Conservation (phyloP, 2,329 filamentous ascomycete genomes). For the Fusarium bactridioides region DNA sequence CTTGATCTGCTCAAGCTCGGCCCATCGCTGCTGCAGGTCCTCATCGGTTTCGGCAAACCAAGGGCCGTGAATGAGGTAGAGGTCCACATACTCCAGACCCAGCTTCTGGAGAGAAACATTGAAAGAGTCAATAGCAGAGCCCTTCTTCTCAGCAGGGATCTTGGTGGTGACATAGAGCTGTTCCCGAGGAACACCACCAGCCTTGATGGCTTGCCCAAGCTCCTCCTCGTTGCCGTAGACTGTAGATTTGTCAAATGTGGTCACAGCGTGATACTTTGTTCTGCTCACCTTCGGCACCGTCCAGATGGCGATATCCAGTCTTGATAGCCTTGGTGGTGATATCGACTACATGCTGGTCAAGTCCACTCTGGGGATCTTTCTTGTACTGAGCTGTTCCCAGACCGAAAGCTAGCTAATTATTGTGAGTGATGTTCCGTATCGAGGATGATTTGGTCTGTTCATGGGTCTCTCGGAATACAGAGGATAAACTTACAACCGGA, state of each 20-base stretch:
- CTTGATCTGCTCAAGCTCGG: conserved; percentile 70
- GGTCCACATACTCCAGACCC: conserved; percentile 74
- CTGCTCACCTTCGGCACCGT: conserved; percentile 72
- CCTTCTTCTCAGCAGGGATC: conserved; percentile 52
- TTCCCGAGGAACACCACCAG: conserved; percentile 68
- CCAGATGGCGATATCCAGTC: conserved; percentile 75
- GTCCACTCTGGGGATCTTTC: conserved; percentile 54
- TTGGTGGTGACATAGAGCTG: conserved; percentile 75
- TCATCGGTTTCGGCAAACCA: conserved; percentile 58
- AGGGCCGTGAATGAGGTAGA: conserved; percentile 71
- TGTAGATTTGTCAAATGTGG: conserved; percentile 37
- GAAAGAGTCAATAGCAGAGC: conserved; percentile 60
- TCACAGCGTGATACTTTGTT: too few species aligned
- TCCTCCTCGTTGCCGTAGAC: conserved; percentile 73
- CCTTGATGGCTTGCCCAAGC: conserved; percentile 75
- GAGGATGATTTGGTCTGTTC: background rate
- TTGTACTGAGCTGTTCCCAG: conserved; percentile 74
- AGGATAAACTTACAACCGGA: conserved; percentile 63
- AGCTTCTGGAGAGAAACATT: conserved; percentile 69
- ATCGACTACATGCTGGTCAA: conserved; percentile 63
- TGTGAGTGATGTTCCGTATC: background rate
- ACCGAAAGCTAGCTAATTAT: conserved; percentile 70
- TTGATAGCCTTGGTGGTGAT: conserved; percentile 69
- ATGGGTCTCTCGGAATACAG: background rate
- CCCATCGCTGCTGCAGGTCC: conserved; percentile 67